Percentiles rank a stretch among this genome's conserved stretches.
Conservation (phyloP, 2,329 filamentous ascomycete species). For the Aspergillus amoenus region DNA sequence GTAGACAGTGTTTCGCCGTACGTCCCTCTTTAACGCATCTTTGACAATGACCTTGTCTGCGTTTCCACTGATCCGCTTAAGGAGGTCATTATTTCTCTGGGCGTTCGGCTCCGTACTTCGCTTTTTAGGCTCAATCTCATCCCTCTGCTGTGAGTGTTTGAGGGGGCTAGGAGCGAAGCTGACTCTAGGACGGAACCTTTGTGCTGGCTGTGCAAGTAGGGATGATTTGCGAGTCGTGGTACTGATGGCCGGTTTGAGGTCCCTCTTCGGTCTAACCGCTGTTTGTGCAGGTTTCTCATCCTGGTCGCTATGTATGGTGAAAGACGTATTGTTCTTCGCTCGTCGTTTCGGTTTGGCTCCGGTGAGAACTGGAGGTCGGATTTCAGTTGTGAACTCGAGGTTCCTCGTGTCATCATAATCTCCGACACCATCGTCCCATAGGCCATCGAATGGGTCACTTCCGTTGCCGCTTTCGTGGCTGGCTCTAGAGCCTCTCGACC, state of each 20-base stretch:
- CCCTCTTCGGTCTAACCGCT: constrained; percentile 18
- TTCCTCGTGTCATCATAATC: constrained; percentile 36
- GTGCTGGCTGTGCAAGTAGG: constrained; percentile 41
- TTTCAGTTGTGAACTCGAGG: constrained; percentile 43
- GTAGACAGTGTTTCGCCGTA: constrained; percentile 41
- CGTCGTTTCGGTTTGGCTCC: constrained; percentile 30
- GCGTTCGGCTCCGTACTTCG: constrained; percentile 9
- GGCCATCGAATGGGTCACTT: constrained; percentile 22
- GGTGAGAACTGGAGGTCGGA: constrained; percentile 31
- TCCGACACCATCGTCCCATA: constrained; percentile 26
- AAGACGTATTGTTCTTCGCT: constrained; percentile 26
- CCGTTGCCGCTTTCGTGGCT: constrained; percentile 15
- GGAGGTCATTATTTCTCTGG: constrained; percentile 18
- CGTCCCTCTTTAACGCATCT: constrained; percentile 29
- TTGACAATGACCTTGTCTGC: constrained; percentile 6
- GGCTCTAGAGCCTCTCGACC: constrained; percentile 21
- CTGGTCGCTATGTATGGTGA: constrained; percentile 42
- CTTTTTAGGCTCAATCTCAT: constrained; percentile 5
- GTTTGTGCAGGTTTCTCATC: constrained; percentile 14
- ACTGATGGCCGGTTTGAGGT: constrained; percentile 14
- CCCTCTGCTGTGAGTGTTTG: constrained; percentile 13
- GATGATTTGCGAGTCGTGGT: constrained; percentile 29
- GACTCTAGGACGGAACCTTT: constrained; percentile 38
- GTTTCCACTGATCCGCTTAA: constrained; percentile 15
- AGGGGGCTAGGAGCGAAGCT: constrained; percentile 26